Evolutionary conservation across 2,329 filamentous ascomycete species (phyloP).

Genomic region (Fusarium nisikadoi): DNA sequence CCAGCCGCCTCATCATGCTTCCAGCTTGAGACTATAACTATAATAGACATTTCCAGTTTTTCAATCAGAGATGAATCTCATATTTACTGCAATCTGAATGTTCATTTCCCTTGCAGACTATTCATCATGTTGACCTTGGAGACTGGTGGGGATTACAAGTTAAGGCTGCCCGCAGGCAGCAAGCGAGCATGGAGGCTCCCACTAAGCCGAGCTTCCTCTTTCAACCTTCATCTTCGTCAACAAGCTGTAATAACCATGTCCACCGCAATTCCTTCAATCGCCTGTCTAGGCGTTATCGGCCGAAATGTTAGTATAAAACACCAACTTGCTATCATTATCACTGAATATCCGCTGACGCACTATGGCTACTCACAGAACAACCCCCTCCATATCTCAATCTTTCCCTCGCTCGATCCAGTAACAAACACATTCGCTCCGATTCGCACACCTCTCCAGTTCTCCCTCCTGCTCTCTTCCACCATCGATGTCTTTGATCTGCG

Average conservation of each 20-base stretch:
- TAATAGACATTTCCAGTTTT: neutral
- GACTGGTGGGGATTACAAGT: slow-evolving; percentile 30
- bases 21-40: neutral
- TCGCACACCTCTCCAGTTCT: slow-evolving; percentile 86
- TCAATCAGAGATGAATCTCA: neutral
- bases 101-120: neutral
- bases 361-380: slow-evolving; percentile 79
- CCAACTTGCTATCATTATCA: neutral
- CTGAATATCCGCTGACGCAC: neutral
- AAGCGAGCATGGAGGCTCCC: slow-evolving; percentile 34
- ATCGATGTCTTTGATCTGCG: slow-evolving; percentile 95
- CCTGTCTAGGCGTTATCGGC: slow-evolving; percentile 92
- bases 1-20: slow-evolving; percentile 18
- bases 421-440: slow-evolving; percentile 65
- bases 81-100: neutral
- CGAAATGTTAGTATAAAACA: slow-evolving; percentile 74
- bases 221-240: slow-evolving; percentile 29
- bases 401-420: slow-evolving; percentile 75
- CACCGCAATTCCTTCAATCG: slow-evolving; percentile 79
- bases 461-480: slow-evolving; percentile 87
- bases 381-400: slow-evolving; percentile 91
- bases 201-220: slow-evolving; percentile 32
- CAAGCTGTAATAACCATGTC: slow-evolving; percentile 58
- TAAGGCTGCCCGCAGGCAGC: slow-evolving; percentile 23
- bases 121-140: slow-evolving; percentile 24